Evolutionary conservation across 2,329 filamentous ascomycete species (phyloP).

Genomic region (Hymenotorrendiella dingleyae): DNA sequence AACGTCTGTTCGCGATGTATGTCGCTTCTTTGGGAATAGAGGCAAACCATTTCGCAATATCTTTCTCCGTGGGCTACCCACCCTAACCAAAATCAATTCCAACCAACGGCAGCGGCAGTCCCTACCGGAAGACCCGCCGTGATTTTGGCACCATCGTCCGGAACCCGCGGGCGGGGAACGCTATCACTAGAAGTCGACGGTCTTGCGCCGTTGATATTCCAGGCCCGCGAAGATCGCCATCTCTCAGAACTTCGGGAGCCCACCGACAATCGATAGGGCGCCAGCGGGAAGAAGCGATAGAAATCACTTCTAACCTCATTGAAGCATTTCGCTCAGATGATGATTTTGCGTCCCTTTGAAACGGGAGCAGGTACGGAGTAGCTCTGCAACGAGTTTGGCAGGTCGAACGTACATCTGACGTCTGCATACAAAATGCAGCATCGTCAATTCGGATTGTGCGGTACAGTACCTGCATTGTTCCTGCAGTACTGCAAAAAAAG

Average conservation of each 20-base stretch:
- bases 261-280: no score
- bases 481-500: slow-evolving; percentile 10
- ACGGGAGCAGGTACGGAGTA: no score
- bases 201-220: neutral
- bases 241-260: no score
- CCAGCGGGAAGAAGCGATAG: slow-evolving; percentile 2
- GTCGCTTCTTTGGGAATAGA: neutral
- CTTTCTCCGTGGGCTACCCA: no score
- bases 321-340: no score
- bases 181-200: neutral
- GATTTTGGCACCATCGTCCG: slow-evolving; percentile 5
- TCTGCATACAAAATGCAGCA: slow-evolving; percentile 3
- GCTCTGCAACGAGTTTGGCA: neutral
- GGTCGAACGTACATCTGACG: slow-evolving; percentile 4
- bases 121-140: slow-evolving; percentile 1
- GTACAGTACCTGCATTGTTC: slow-evolving; percentile 27
- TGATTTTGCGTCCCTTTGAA: slow-evolving; percentile 5
- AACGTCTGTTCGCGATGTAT: neutral
- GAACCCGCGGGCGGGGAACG: neutral
- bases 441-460: slow-evolving; percentile 4
- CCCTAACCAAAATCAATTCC: no score
- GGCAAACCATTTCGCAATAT: no score
- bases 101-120: neutral
- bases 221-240: neutral
- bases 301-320: no score